Conservation (phyloP, 2,329 filamentous ascomycete species). For the Didymella arachidicola region DNA sequence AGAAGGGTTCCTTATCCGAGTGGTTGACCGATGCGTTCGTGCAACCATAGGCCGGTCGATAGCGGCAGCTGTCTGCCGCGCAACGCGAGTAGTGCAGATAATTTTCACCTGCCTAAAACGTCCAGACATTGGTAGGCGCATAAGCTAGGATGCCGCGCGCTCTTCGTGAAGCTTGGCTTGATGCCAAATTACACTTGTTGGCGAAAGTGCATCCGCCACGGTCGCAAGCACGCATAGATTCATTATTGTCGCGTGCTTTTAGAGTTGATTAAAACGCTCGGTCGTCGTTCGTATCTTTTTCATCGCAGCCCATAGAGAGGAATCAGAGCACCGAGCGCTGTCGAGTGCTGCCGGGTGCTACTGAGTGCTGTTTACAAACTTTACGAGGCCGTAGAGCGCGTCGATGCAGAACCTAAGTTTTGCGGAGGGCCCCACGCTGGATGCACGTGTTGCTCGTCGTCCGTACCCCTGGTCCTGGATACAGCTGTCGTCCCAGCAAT, state of each 20-base stretch:
- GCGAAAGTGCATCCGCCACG: constrained; percentile 15
- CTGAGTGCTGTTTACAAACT: too few relatives aligned
- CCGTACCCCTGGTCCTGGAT: constrained; percentile 21
- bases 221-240: neutral
- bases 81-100: constrained; percentile 13
- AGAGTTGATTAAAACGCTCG: neutral
- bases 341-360: neutral
- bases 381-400: constrained; percentile 2
- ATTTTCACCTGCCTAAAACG: constrained; percentile 18
- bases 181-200: constrained; percentile 27
- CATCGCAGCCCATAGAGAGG: neutral
- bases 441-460: constrained; percentile 26
- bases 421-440: constrained; percentile 30
- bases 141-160: constrained; percentile 9
- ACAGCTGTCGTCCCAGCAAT: constrained; percentile 20
- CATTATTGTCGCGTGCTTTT: constrained; percentile 12
- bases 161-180: constrained; percentile 26
- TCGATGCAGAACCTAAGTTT: constrained; percentile 11
- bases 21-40: constrained; percentile 16
- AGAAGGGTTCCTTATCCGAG: constrained; percentile 25
- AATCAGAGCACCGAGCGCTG: neutral
- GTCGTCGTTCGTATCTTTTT: neutral
- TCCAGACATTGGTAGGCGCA: constrained; percentile 2
- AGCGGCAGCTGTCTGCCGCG: constrained; percentile 9
- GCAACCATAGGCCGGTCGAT: constrained; percentile 17